A percentile compares a stretch with the other conserved stretches of the same genome.
These are phyloP conservation scores for Talaromyces atroroseus DNA, from an alignment of 2,329 filamentous ascomycete species.

Conservation along the genomic window DNA sequence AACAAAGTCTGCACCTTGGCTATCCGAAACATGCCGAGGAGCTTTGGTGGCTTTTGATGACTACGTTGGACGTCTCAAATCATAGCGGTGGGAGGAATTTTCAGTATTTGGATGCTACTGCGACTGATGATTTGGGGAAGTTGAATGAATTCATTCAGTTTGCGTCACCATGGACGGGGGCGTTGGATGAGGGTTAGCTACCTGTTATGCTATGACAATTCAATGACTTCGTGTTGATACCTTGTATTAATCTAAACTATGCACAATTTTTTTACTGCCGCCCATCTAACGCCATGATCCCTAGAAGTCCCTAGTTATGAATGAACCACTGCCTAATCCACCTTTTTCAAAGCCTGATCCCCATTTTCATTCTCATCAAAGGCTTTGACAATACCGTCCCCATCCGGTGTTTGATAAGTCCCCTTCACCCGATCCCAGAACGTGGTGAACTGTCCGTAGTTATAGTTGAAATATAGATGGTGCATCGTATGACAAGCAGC, in stretches of 20 bases:
- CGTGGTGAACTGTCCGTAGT: slow-evolving; percentile 83
- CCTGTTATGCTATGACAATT: not conserved
- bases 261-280: not conserved
- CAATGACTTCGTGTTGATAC: not conserved
- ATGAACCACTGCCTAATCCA: not conserved
- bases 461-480: slow-evolving; percentile 73
- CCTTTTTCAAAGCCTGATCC: not conserved
- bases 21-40: slow-evolving; percentile 30
- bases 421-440: slow-evolving; percentile 74
- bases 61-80: slow-evolving; percentile 19
- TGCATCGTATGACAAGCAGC: slow-evolving; percentile 91
- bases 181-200: not conserved
- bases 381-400: slow-evolving; percentile 7
- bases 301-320: not conserved
- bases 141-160: slow-evolving; percentile 28
- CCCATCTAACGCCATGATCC: too few relatives aligned
- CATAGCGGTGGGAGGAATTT: slow-evolving; percentile 14
- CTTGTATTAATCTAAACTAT: not conserved
- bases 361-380: not conserved
- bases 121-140: slow-evolving; percentile 27
- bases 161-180: slow-evolving; percentile 11
- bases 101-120: slow-evolving; percentile 23
- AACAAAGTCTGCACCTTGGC: slow-evolving; percentile 22
- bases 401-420: slow-evolving; percentile 54
- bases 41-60: slow-evolving; percentile 27